Evolutionary conservation across 2,329 filamentous ascomycete genomes (phyloP).

Genomic region (Hysterium pulicare): DNA sequence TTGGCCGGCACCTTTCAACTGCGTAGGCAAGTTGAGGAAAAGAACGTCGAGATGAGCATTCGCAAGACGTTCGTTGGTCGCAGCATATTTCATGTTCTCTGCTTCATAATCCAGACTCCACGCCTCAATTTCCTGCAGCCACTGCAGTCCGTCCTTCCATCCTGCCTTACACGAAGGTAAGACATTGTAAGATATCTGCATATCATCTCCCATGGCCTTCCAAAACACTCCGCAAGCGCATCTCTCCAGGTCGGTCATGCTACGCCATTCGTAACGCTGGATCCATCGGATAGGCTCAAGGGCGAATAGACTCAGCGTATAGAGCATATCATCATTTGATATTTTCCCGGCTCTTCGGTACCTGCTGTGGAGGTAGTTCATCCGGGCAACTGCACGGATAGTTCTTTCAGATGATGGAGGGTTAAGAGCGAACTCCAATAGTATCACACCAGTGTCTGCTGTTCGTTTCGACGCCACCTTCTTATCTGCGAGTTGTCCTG

Average conservation of each 20-base stretch:
- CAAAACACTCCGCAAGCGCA: constrained; percentile 65
- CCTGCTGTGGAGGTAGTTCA: constrained; percentile 58
- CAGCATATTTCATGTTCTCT: constrained; percentile 49
- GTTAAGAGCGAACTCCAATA: constrained; percentile 12
- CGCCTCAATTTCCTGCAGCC: constrained; percentile 46
- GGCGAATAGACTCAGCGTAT: constrained; percentile 61
- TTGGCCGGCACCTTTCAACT: constrained; percentile 43
- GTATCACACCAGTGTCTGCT: constrained; percentile 17
- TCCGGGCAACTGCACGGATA: constrained; percentile 50
- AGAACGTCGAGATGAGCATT: constrained; percentile 57
- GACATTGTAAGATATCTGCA: constrained; percentile 54
- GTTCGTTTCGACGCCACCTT: constrained; percentile 12
- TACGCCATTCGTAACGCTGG: constrained; percentile 64
- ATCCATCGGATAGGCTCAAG: constrained; percentile 63
- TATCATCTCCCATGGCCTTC: constrained; percentile 65
- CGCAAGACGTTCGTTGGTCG: constrained; percentile 38
- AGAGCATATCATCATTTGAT: constrained; percentile 58
- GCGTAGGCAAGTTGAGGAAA: constrained; percentile 50
- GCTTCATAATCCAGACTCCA: constrained; percentile 58
- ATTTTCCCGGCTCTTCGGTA: constrained; percentile 57
- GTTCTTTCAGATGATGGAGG: constrained; percentile 18
- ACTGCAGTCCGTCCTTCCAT: constrained; percentile 49
- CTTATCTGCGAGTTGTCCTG: constrained; percentile 11
- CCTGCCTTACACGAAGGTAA: constrained; percentile 38
- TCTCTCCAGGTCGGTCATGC: constrained; percentile 61